Evolutionary conservation across 129 eudicot genomes (phyloP).

Genomic region (Escallonia herrerae): DNA sequence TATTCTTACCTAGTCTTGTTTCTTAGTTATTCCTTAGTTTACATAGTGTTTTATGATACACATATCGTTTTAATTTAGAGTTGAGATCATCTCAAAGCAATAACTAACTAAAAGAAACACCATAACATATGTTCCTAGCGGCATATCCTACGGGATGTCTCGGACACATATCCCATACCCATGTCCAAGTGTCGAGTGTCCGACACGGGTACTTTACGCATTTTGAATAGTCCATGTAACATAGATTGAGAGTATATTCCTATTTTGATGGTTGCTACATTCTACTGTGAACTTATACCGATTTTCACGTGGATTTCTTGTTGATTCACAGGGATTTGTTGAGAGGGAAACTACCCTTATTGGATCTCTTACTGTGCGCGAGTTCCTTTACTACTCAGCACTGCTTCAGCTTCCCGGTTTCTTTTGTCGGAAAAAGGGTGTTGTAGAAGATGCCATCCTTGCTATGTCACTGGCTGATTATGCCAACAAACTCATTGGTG

Average conservation of each 20-base stretch:
- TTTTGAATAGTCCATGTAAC: too few relatives aligned
- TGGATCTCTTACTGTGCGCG: conserved; percentile 60
- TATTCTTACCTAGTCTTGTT: too few relatives aligned
- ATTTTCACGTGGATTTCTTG: background rate
- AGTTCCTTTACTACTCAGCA: conserved; percentile 83
- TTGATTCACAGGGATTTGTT: conserved; percentile 32
- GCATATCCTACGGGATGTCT: too few relatives aligned
- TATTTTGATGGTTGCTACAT: background rate
- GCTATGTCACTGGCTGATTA: conserved; percentile 87
- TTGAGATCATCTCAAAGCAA: too few relatives aligned
- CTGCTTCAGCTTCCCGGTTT: conserved; percentile 97
- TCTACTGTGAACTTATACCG: background rate
- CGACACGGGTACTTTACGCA: too few relatives aligned
- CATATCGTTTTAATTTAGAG: too few relatives aligned
- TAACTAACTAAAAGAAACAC: too few relatives aligned
- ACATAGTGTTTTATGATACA: too few relatives aligned
- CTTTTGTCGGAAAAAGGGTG: conserved; percentile 54
- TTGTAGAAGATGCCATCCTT: conserved; percentile 81
- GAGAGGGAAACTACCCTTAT: conserved; percentile 56
- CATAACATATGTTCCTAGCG: too few relatives aligned
- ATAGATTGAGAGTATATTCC: background rate
- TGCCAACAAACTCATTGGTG: conserved; percentile 82
- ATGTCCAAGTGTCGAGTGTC: too few relatives aligned
- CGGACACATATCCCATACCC: too few relatives aligned
- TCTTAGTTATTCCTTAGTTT: too few relatives aligned